Conservation (phyloP, 768 basidiomycete genomes). For the Vishniacozyma victoriae region DNA sequence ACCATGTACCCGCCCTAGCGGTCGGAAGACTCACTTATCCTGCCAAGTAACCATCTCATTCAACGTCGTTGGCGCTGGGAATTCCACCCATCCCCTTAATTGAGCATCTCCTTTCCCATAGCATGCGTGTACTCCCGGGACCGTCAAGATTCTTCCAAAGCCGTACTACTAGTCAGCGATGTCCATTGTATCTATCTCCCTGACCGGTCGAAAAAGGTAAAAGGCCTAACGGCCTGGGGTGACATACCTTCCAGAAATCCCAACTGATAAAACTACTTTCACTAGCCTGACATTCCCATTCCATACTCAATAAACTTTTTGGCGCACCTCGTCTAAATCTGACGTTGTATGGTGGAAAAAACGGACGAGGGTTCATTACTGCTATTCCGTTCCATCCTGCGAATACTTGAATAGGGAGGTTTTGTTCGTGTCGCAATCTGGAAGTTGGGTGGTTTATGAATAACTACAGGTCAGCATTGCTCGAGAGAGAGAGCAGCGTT, state of each 20-base stretch:
- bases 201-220: background rate
- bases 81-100: conserved; percentile 38
- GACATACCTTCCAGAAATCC: conserved; percentile 35
- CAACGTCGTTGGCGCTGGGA: conserved; percentile 11
- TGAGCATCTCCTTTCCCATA: conserved; percentile 41
- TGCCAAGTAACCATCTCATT: conserved; percentile 26
- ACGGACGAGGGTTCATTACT: conserved; percentile 38
- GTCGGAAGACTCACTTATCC: conserved; percentile 37
- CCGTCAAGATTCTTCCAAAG: conserved; percentile 28
- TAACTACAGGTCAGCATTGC: conserved; percentile 18
- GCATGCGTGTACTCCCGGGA: conserved; percentile 36
- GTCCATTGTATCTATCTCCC: background rate
- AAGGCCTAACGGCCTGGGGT: background rate
- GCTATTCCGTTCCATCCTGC: conserved; percentile 47
- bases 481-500: conserved; percentile 1
- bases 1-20: too few species aligned
- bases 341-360: conserved; percentile 43
- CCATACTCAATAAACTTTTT: conserved; percentile 3
- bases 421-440: conserved; percentile 23
- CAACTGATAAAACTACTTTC: conserved; percentile 37
- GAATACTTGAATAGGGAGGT: conserved; percentile 43
- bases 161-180: conserved; percentile 16
- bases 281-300: conserved; percentile 35
- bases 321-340: conserved; percentile 40
- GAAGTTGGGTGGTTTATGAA: conserved; percentile 36